These are phyloP conservation scores for Metschnikowia proteae DNA, from an alignment of 805 yeast species.

Conservation along the genomic window DNA sequence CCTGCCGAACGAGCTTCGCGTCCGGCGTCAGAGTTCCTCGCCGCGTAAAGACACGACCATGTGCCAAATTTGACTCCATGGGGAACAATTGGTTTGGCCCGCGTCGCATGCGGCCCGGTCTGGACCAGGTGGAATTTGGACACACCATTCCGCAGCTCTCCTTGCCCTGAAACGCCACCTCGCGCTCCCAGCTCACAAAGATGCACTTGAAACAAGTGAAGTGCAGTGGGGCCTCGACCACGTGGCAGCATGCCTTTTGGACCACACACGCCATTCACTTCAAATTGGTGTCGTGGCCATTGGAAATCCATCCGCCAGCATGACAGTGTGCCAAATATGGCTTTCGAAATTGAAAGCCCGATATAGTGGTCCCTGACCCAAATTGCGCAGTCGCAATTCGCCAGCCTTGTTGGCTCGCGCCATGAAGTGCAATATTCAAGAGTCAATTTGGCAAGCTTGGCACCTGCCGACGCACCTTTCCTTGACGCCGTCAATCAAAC, in stretches of 20 bases:
- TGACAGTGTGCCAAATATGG: too few species aligned
- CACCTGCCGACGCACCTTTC: neutral
- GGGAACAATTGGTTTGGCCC: neutral
- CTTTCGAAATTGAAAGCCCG: too few species aligned
- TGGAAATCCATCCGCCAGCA: too few species aligned
- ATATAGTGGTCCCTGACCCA: too few species aligned
- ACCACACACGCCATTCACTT: too few species aligned
- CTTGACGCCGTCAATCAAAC: neutral
- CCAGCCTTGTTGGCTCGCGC: too few species aligned
- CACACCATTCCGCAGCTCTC: neutral
- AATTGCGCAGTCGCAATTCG: neutral
- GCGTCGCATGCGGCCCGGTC: neutral
- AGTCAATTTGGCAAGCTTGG: neutral
- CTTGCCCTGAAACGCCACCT: neutral
- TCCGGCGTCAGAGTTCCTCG: slow-evolving; percentile 2
- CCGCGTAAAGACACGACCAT: neutral
- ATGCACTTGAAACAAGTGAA: too few species aligned
- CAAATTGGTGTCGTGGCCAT: too few species aligned
- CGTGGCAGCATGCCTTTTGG: too few species aligned
- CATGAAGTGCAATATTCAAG: too few species aligned
- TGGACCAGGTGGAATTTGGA: neutral
- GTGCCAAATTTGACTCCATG: neutral
- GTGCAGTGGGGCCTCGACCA: too few species aligned
- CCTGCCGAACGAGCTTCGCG: slow-evolving; percentile 3
- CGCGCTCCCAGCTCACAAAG: too few species aligned